A percentile compares a stretch with the other conserved stretches of the same genome.
Conservation (phyloP, 176 grass and related monocot species). For the Aegilops longissima region DNA sequence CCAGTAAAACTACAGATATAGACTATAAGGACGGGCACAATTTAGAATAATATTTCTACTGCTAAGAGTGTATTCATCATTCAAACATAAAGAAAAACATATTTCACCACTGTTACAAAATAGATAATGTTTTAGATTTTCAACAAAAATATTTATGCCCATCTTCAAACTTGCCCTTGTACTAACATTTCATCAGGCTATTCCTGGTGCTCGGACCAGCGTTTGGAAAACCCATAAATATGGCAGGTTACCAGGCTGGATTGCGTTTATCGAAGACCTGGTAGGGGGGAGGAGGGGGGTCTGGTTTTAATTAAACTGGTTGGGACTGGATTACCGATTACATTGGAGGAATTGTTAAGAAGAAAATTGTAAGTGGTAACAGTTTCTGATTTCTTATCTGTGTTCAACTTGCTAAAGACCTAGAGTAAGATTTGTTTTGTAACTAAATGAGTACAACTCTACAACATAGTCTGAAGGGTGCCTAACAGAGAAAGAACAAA, state of each 20-base stretch:
- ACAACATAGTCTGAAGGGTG: background rate
- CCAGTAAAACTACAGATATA: background rate
- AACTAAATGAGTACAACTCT: background rate
- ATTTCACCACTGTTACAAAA: conserved; percentile 11
- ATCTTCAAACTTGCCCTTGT: background rate
- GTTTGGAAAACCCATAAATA: background rate
- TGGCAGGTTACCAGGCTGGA: background rate
- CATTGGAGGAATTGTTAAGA: background rate
- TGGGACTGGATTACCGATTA: background rate
- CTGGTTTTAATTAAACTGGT: background rate
- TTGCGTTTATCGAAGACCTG: background rate
- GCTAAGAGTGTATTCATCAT: background rate
- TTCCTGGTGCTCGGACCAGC: background rate
- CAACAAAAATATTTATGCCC: background rate
- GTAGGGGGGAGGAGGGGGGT: background rate
- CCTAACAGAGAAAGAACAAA: background rate
- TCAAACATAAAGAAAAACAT: background rate
- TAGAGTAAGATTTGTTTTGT: background rate
- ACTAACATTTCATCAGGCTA: background rate
- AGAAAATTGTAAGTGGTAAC: background rate
- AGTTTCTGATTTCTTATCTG: background rate
- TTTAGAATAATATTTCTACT: conserved; percentile 4
- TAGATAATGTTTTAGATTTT: background rate
- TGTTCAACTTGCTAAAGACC: conserved; percentile 2
- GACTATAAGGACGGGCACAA: background rate